Conservation (phyloP, 495 filamentous ascomycete species). For the Aspergillus taichungensis region DNA sequence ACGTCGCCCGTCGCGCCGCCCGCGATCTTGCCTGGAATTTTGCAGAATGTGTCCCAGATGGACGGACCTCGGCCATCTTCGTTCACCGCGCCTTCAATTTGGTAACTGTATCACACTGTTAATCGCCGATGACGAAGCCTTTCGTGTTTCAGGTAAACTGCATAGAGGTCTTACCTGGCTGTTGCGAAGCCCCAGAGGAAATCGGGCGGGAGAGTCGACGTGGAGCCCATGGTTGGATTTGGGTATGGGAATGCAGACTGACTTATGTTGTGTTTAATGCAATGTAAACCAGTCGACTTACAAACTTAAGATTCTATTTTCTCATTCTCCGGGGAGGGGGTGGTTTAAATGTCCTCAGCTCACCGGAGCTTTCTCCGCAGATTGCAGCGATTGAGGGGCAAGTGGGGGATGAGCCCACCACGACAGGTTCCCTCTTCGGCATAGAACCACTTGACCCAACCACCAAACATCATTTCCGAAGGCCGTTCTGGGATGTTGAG, state of each 20-base stretch:
- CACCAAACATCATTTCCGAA: too few species aligned
- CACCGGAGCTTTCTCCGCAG: too few species aligned
- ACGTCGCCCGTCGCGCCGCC: conserved; percentile 58
- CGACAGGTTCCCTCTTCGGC: too few species aligned
- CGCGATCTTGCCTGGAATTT: conserved; percentile 65
- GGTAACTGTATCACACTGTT: conserved; percentile 44
- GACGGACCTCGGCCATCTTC: conserved; percentile 63
- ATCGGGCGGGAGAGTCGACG: conserved; percentile 52
- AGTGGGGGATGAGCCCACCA: too few species aligned
- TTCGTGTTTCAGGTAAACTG: conserved; percentile 1
- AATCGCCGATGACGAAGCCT: not conserved
- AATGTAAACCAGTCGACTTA: too few species aligned
- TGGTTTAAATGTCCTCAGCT: too few species aligned
- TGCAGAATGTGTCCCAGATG: conserved; percentile 73
- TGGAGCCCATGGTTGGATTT: conserved; percentile 23
- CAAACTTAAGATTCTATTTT: too few species aligned
- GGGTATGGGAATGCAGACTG: not conserved
- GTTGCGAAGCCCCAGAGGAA: conserved; percentile 82
- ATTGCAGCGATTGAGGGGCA: too few species aligned
- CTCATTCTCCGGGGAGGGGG: too few species aligned
- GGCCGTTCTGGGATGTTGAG: too few species aligned
- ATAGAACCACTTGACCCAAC: too few species aligned
- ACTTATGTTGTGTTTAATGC: too few species aligned
- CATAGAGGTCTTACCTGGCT: conserved; percentile 46
- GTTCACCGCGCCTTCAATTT: conserved; percentile 62